Evolutionary conservation across 148 eudicot genomes (phyloP), one percentile per base, ranked within the genome.

Genomic region (Dysphania ambrosioides): DNA sequence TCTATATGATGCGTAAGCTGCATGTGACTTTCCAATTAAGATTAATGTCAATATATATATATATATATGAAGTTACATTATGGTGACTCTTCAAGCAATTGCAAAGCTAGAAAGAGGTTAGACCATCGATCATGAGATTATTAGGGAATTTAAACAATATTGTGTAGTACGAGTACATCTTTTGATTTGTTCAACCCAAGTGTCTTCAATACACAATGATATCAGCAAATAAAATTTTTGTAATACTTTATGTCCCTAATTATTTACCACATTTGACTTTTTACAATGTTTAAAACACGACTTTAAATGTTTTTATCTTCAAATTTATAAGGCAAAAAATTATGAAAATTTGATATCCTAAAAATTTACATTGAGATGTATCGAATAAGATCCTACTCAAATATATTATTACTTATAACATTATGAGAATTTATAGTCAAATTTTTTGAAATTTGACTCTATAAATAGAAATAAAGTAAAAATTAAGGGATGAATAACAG

Each of bases 51-150:
- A 27, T 16, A 41, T 1, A 8, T 41, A 8, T 41, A 8, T 13
- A 41, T 41, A 41, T 9, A 15, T 44, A 16, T 61, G 38, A 5
- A 27, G 36, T 40, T 73, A 27, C 3, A 24, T 32, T 44, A 72
- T 29, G 36, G 76, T 67, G 77, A 72, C 80, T 78, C 80, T 62
- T 77, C 75, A 61, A 70, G 75, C 79, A 70, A 47, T 62, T 49
- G 38, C 30, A 77, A 42, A 70, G 26, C n/a, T 32, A 21, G 18
- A 6, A 56, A 29, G 0, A 69, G 9, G 34, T 77, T 35, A 56
- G 70, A 61, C 62, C 31, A 32, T 61, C 62, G 24, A 32, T 61
- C 34, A 30, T 21, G 36, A 44, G 0, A n/a, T 70, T 70, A 44
- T 69, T 31, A 38, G 77, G 42, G 18, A 53, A 53, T 53, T 19